Evolutionary conservation across 805 yeast species (phyloP).

Genomic region (Metschnikowia borealis): DNA sequence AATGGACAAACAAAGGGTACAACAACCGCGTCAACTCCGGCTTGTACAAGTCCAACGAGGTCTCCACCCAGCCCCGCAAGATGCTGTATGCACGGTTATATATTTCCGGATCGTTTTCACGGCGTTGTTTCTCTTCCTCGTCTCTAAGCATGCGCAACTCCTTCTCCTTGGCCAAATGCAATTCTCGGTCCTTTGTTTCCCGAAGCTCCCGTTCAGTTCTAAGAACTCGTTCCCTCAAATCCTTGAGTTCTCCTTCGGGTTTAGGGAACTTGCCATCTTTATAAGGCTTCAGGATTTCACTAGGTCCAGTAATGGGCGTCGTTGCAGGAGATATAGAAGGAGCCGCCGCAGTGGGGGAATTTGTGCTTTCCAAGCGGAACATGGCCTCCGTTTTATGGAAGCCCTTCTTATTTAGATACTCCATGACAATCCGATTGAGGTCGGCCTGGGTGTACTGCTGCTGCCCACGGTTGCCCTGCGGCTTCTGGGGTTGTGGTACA

Average conservation of each 20-base stretch:
- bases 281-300: slow-evolving; percentile 23
- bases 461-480: slow-evolving; percentile 14
- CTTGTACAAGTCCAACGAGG: slow-evolving; percentile 85
- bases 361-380: slow-evolving; percentile 80
- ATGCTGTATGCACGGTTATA: slow-evolving; percentile 78
- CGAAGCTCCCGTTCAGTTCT: slow-evolving; percentile 36
- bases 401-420: slow-evolving; percentile 89
- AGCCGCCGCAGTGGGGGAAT: slow-evolving; percentile 50
- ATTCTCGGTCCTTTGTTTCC: slow-evolving; percentile 37
- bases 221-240: slow-evolving; percentile 31
- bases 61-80: slow-evolving; percentile 83
- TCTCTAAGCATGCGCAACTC: slow-evolving; percentile 36
- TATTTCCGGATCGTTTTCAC: slow-evolving; percentile 60
- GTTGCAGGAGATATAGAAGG: slow-evolving; percentile 48
- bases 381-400: slow-evolving; percentile 92
- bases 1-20: slow-evolving; percentile 91
- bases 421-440: slow-evolving; percentile 85
- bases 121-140: slow-evolving; percentile 41
- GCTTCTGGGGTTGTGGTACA: slow-evolving; percentile 5
- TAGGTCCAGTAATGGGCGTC: slow-evolving; percentile 31
- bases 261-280: slow-evolving; percentile 25
- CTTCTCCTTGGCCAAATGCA: slow-evolving; percentile 34
- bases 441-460: slow-evolving; percentile 75
- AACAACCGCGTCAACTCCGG: slow-evolving; percentile 80
- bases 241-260: slow-evolving; percentile 33